phyloP scores from a whole-genome alignment of 495 filamentous ascomycete genomes.

The Aspergillus haitiensis region DNA sequence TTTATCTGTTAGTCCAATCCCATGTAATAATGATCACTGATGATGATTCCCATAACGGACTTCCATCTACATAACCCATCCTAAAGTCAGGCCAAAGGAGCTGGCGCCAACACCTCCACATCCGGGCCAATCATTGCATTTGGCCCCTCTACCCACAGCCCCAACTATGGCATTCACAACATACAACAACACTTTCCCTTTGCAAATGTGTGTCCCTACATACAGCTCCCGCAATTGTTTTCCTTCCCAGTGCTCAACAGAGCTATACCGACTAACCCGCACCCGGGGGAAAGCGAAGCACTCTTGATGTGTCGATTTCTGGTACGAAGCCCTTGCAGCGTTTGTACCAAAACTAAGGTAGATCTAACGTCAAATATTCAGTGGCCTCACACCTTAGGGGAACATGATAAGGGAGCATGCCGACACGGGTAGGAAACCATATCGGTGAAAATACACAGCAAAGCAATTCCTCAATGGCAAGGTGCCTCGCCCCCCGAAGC shows the following conservation, averaged over 20 bases:
- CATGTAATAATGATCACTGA: no score
- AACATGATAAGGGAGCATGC: conserved; percentile 81
- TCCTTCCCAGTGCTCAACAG: no score
- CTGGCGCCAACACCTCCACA: not conserved
- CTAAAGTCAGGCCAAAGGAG: no score
- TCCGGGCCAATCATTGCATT: not conserved
- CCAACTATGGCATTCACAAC: not conserved
- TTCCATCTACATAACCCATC: no score
- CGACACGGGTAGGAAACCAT: conserved; percentile 90
- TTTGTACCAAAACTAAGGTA: not conserved
- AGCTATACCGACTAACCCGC: no score
- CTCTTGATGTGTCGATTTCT: not conserved
- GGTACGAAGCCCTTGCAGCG: not conserved
- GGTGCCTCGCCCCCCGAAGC: conserved; percentile 73
- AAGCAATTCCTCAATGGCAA: conserved; percentile 72
- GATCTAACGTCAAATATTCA: conserved; percentile 56
- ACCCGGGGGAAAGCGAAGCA: no score
- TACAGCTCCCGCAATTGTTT: no score
- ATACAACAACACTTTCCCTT: no score
- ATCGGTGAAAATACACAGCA: conserved; percentile 75
- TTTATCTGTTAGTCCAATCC: no score
- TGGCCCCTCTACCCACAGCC: not conserved
- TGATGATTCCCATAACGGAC: no score
- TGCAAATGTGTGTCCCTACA: no score
- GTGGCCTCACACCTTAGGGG: conserved; percentile 85